Evolutionary conservation across 1,284 basidiomycete species (phyloP).

Genomic region (Leucocoprinus gongylophorus): DNA sequence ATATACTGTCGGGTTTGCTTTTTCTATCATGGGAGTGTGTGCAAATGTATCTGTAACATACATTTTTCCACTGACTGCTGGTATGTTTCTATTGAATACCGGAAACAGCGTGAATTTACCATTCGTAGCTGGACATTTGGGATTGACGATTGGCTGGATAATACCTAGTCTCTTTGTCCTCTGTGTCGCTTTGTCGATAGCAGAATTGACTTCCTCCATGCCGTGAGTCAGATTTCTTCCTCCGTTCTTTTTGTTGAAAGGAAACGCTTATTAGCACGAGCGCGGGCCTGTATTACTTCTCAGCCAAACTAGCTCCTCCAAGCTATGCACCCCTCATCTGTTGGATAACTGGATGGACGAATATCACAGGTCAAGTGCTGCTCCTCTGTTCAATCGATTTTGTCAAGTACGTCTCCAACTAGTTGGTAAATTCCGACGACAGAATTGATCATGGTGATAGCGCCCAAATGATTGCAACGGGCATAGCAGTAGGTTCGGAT

Average conservation of each 20-base stretch:
- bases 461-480: slow-evolving; percentile 67
- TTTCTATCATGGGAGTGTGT: slow-evolving; percentile 72
- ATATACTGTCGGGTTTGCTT: slow-evolving; percentile 61
- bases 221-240: slow-evolving; percentile 38
- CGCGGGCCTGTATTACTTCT: slow-evolving; percentile 64
- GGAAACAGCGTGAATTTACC: neutral
- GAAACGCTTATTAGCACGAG: slow-evolving; percentile 40
- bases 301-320: slow-evolving; percentile 55
- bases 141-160: slow-evolving; percentile 71
- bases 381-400: slow-evolving; percentile 67
- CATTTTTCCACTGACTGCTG: slow-evolving; percentile 35
- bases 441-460: slow-evolving; percentile 16
- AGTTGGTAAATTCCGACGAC: neutral
- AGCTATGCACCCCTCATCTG: slow-evolving; percentile 50
- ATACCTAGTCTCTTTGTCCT: slow-evolving; percentile 62
- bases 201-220: slow-evolving; percentile 67
- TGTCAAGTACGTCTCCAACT: slow-evolving; percentile 25
- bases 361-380: slow-evolving; percentile 28
- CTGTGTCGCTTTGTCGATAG: slow-evolving; percentile 54
- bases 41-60: slow-evolving; percentile 64
- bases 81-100: neutral
- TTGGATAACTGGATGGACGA: slow-evolving; percentile 50
- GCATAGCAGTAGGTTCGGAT: slow-evolving; percentile 51
- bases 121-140: slow-evolving; percentile 53
- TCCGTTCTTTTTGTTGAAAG: neutral